Evolutionary conservation across 148 eudicot species (phyloP), one percentile per base, ranked within the genome.

Genomic region (Dysphania ambrosioides): DNA sequence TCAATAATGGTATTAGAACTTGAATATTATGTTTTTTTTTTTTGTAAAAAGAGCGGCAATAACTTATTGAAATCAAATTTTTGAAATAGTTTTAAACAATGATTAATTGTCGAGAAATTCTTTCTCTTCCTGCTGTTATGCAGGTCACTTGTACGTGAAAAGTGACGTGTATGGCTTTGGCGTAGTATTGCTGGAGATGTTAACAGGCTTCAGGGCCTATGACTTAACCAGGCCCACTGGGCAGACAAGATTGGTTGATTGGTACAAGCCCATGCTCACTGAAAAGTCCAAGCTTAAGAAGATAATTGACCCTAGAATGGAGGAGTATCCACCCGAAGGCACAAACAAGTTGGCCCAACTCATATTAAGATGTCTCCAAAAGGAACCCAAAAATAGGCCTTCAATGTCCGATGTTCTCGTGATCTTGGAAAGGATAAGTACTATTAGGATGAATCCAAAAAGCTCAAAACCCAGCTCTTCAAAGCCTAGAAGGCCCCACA

Each of bases 121-220:
- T n/a, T n/a, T n/a, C n/a, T n/a, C n/a, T n/a, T 44, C 4, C 3
- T 32, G 18, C 0, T 64, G 13, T 49, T 41, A 32, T 64, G 32
- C 79, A 87, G 97, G 94, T 66, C 97, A 87, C 82, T 72, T 88
- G 31, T 89, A 86, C 49, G 85, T 90, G 38, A 86, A 80, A 76
- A 93, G 98, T 34, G 98, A 93, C 44, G 95, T 93, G 5, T 93
- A 88, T 2, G 84, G 95, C 7, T 93, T 89, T 13, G 97, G 98
- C 0, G 98, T 93, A 5, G 91, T 91, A 15, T 68, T 93, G 59
- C 79, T 91, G 4, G 98, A 93, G 66, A 64, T 89, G 24, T 0
- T 91, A 29, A 86, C 97, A 0, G 94, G 98, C 9, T 74, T 73
- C 21, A 78, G 85, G 60, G 93, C 87, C 67, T 70, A 82, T 7